Base-by-base conservation (phyloP, 2,329 filamentous ascomycete species). In the Pyrenochaeta sp. region DNA sequence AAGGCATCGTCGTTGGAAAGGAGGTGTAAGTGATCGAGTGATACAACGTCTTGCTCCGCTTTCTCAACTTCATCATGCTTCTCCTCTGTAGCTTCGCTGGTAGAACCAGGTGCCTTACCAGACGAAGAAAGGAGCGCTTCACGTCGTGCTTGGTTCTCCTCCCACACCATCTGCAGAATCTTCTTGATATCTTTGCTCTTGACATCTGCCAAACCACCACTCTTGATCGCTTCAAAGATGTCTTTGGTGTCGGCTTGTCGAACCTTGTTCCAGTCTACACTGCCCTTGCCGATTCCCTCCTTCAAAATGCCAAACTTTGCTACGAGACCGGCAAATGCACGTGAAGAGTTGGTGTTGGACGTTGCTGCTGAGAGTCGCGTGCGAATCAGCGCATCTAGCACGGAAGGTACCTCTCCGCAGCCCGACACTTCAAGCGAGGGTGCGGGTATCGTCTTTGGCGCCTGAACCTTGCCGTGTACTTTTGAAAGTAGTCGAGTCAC, bases 201-300 rank as follows among this genome's bases (percentile, higher is more conserved):
- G 14, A 81, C 80, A n/a, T 84, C 82, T 2, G 86, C 88, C 2
- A 93, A 78, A 0, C 92, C 92, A 9, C 90, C 90, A 7, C 78
- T 76, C 61, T 86, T 87, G 67, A 95, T 92, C 0, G 89, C 85
- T 45, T 88, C 77, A 40, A 84, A 85, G n/a, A 95, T 79, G 5
- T 89, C 84, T 33, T 83, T 78, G 4, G 84, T 70, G 1, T 84
- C 73, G 1, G 87, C 85, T 21, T 78, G 73, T 18, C 86, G 84
- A 1, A 93, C 87, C 9, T 85, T 85, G 61, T 91, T 85, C 89
- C 90, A 94, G 68, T 92, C 80, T 7, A 92, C 87, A 49, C 88
- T 90, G 2, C 88, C 88, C 62, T 88, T 86, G 4, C 88, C 89
- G 9, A 88, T 77, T 6, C 89, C 86, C 36, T 83, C 79, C 29